phyloP scores from a whole-genome alignment of 768 basidiomycete species.

The Infundibulicybe gibba region DNA sequence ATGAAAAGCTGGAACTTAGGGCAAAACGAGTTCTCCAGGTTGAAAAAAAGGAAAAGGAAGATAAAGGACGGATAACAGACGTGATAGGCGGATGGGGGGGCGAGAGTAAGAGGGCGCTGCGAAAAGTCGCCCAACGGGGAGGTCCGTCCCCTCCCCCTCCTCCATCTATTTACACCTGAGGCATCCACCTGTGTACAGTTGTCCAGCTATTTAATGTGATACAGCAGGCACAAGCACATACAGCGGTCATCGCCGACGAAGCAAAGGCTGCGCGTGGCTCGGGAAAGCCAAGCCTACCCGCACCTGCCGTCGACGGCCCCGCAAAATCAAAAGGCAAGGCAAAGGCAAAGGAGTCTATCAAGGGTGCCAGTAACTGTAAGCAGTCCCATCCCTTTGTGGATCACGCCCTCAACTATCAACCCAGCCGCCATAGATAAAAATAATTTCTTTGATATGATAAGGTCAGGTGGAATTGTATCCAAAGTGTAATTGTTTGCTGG shows the following conservation, averaged over 20 bases:
- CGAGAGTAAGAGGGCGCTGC: slow-evolving; percentile 70
- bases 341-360: slow-evolving; percentile 37
- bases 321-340: slow-evolving; percentile 30
- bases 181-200: slow-evolving; percentile 42
- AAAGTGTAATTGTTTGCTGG: no score
- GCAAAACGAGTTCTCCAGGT: slow-evolving; percentile 69
- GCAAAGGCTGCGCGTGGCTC: slow-evolving; percentile 61
- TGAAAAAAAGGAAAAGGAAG: slow-evolving; percentile 73
- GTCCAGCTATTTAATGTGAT: slow-evolving; percentile 88
- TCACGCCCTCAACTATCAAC: slow-evolving; percentile 2
- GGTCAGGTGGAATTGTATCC: slow-evolving; percentile 76
- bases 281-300: slow-evolving; percentile 70
- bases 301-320: slow-evolving; percentile 53
- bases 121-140: slow-evolving; percentile 84
- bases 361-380: no score
- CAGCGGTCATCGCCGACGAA: slow-evolving; percentile 49
- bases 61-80: slow-evolving; percentile 61
- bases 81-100: slow-evolving; percentile 89
- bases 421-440: slow-evolving; percentile 62
- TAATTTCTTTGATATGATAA: slow-evolving; percentile 80
- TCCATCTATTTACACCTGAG: slow-evolving; percentile 1
- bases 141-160: slow-evolving; percentile 38
- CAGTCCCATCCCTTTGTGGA: no score
- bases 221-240: slow-evolving; percentile 71
- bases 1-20: slow-evolving; percentile 69